Percentiles rank a stretch among this genome's conserved stretches.
phyloP scores from a whole-genome alignment of 1,139 yeast genomes.

The Hyphopichia fennica region DNA sequence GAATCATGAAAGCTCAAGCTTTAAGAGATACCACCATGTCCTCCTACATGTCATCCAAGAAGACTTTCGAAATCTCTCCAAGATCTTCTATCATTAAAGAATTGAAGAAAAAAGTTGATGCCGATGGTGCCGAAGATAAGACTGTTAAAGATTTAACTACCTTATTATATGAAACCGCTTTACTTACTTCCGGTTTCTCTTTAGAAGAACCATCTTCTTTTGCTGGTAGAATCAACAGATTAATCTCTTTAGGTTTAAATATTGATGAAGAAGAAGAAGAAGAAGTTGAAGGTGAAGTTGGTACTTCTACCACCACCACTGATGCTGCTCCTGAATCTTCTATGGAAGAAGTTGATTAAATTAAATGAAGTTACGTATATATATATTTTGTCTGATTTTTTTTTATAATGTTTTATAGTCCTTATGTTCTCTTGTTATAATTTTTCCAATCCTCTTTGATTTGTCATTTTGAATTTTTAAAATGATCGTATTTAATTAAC shows the following conservation, averaged over 20 bases:
- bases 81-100: constrained; percentile 92
- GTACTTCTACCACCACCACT: constrained; percentile 52
- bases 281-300: constrained; percentile 44
- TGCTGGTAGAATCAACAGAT: constrained; percentile 97
- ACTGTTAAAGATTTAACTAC: constrained; percentile 98
- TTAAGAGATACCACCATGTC: constrained; percentile 99
- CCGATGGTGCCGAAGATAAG: constrained; percentile 97
- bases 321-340: constrained; percentile 83
- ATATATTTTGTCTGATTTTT: background rate
- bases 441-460: background rate
- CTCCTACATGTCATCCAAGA: constrained; percentile 99
- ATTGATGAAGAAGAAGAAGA: constrained; percentile 85
- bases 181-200: constrained; percentile 97
- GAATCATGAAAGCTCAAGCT: constrained; percentile 99
- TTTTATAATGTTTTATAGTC: background rate
- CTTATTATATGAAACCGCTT: constrained; percentile 94
- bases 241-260: constrained; percentile 96
- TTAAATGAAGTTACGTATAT: constrained; percentile 6
- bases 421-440: background rate
- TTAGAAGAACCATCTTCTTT: constrained; percentile 97
- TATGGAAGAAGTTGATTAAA: constrained; percentile 98
- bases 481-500: background rate
- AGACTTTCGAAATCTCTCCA: constrained; percentile 98
- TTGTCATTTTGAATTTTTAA: background rate
- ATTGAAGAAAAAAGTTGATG: constrained; percentile 93